Conservation (phyloP, 768 basidiomycete genomes). For the Phanerochaete sordida region DNA sequence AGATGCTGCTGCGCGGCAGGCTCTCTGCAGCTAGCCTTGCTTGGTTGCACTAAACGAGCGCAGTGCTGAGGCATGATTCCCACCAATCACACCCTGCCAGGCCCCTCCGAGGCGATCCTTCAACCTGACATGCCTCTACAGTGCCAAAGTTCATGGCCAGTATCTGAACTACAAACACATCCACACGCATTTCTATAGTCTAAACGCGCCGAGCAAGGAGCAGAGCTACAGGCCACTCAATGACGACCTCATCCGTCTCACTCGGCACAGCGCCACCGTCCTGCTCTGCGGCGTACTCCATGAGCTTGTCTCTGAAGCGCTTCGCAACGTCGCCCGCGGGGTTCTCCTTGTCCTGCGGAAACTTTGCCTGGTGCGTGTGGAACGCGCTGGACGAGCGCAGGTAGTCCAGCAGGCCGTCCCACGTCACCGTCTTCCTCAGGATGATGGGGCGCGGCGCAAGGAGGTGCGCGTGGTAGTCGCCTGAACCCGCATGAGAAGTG, state of each 20-base stretch:
- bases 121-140: too few species aligned
- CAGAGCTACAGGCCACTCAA: conserved; percentile 38
- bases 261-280: conserved; percentile 6
- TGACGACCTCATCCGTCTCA: conserved; percentile 23
- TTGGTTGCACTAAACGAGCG: too few species aligned
- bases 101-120: too few species aligned
- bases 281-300: conserved; percentile 29
- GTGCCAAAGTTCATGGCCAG: too few species aligned
- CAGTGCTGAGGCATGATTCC: too few species aligned
- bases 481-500: conserved; percentile 20
- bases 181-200: background rate
- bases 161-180: too few species aligned
- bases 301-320: conserved; percentile 56
- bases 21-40: too few species aligned
- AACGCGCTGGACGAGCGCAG: conserved; percentile 69
- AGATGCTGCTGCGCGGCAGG: too few species aligned
- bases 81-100: too few species aligned
- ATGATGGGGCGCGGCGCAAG: conserved; percentile 42
- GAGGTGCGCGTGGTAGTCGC: conserved; percentile 37
- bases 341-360: conserved; percentile 51
- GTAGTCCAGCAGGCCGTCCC: conserved; percentile 65
- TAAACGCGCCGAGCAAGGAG: conserved; percentile 13
- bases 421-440: conserved; percentile 56
- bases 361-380: conserved; percentile 59
- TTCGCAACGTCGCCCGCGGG: conserved; percentile 61